These are phyloP conservation scores for Rhododendron kiyosumense DNA, from an alignment of 148 eudicot genomes.

Conservation along the genomic window DNA sequence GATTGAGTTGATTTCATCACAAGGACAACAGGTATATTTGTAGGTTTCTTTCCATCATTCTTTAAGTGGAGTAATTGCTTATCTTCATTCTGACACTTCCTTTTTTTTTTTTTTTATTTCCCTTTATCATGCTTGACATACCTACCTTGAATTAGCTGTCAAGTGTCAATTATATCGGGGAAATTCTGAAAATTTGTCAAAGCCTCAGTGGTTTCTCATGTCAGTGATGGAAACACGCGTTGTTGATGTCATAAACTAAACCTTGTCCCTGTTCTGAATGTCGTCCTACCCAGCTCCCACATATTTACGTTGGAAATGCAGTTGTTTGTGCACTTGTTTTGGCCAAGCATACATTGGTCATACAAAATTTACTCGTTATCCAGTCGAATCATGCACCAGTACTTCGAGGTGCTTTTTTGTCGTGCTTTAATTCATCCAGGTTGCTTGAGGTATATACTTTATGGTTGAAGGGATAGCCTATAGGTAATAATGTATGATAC, in stretches of 20 bases:
- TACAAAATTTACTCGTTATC: background rate
- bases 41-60: background rate
- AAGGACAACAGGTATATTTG: constrained; percentile 65
- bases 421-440: background rate
- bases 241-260: background rate
- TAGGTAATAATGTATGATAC: background rate
- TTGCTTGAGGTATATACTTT: background rate
- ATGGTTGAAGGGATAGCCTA: background rate
- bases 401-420: background rate
- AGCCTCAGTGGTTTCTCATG: background rate
- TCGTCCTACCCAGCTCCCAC: background rate
- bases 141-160: background rate
- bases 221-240: background rate
- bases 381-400: background rate
- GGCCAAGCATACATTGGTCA: background rate
- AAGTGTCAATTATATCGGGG: background rate
- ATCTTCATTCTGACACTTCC: background rate
- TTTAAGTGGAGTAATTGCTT: background rate
- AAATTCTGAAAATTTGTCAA: background rate
- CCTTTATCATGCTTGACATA: constrained; percentile 1
- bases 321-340: background rate
- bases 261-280: background rate
- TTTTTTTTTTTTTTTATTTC: background rate
- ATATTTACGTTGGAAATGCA: background rate
- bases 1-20: constrained; percentile 64